Percentiles rank a stretch among this genome's conserved stretches.
These are phyloP conservation scores for Limtongia smithiae DNA, from an alignment of 805 yeast species.

Conservation along the genomic window DNA sequence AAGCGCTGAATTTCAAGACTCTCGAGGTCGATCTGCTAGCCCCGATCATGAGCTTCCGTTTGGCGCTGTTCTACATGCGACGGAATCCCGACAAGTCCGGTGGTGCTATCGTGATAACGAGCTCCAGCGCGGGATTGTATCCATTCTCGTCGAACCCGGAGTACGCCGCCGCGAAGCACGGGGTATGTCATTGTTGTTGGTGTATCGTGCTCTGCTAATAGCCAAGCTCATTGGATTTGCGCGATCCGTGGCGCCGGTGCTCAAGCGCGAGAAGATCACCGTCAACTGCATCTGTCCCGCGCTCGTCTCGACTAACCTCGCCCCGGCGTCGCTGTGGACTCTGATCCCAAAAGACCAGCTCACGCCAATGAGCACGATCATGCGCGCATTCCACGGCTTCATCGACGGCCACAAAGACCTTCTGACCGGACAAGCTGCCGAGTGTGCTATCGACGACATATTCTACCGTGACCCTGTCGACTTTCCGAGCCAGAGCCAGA, in stretches of 20 bases:
- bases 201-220: neutral
- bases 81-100: neutral
- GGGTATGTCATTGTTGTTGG: neutral
- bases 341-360: conserved; percentile 10
- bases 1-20: neutral
- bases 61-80: conserved; percentile 1
- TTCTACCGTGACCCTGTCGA: conserved; percentile 2
- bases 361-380: conserved; percentile 12
- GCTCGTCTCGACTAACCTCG: conserved; percentile 10
- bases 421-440: conserved; percentile 12
- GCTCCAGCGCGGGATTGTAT: conserved; percentile 4
- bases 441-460: conserved; percentile 12
- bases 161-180: conserved; percentile 6
- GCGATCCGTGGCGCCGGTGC: conserved; percentile 4
- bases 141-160: conserved; percentile 3
- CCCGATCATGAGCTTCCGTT: neutral
- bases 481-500: neutral
- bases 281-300: conserved; percentile 16
- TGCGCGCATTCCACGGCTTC: conserved; percentile 7
- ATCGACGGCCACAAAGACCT: conserved; percentile 6
- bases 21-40: conserved; percentile 1
- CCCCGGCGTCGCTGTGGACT: neutral
- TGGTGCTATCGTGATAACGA: conserved; percentile 2
- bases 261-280: conserved; percentile 9
- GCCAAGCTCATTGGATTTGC: conserved; percentile 4